Percentiles rank a stretch among this genome's conserved stretches.
phyloP scores from a whole-genome alignment of 2,329 filamentous ascomycete species.

The Ilyonectria destructans region DNA sequence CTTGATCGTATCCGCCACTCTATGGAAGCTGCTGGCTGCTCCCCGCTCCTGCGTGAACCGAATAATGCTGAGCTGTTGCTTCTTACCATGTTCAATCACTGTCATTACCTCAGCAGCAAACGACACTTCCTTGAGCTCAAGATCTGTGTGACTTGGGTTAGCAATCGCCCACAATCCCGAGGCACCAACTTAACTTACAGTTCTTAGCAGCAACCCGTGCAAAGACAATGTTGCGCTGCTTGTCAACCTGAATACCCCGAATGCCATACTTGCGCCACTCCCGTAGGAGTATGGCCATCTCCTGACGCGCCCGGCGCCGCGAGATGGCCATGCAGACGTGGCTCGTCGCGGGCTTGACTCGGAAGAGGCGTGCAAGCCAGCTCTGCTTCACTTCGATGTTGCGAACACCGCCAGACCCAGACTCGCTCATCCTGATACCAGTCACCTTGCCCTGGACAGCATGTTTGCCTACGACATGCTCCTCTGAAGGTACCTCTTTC shows the following conservation, averaged over 20 bases:
- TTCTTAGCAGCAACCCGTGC: conserved; percentile 84
- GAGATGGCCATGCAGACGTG: conserved; percentile 83
- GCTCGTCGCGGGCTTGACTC: conserved; percentile 86
- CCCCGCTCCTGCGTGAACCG: conserved; percentile 92
- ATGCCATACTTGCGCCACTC: conserved; percentile 91
- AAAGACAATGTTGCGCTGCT: conserved; percentile 84
- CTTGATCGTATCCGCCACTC: conserved; percentile 84
- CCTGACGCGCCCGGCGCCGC: conserved; percentile 79
- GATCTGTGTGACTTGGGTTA: conserved; percentile 66
- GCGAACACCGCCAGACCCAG: conserved; percentile 59
- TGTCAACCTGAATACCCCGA: conserved; percentile 83
- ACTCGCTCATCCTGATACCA: conserved; percentile 53
- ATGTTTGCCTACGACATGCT: conserved; percentile 41
- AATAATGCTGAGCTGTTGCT: conserved; percentile 83
- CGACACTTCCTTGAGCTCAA: conserved; percentile 88
- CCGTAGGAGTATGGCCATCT: conserved; percentile 81
- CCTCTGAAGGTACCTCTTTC: conserved; percentile 33
- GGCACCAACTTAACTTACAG: conserved; percentile 69
- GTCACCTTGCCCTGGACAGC: conserved; percentile 29
- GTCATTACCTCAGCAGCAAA: conserved; percentile 92
- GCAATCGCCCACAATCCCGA: conserved; percentile 5
- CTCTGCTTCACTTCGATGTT: conserved; percentile 81
- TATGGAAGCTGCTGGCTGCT: conserved; percentile 91
- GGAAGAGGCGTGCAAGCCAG: conserved; percentile 91
- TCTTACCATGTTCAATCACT: conserved; percentile 87